phyloP scores from a whole-genome alignment of 2,329 filamentous ascomycete species.

The Cladophialophora yegresii region DNA sequence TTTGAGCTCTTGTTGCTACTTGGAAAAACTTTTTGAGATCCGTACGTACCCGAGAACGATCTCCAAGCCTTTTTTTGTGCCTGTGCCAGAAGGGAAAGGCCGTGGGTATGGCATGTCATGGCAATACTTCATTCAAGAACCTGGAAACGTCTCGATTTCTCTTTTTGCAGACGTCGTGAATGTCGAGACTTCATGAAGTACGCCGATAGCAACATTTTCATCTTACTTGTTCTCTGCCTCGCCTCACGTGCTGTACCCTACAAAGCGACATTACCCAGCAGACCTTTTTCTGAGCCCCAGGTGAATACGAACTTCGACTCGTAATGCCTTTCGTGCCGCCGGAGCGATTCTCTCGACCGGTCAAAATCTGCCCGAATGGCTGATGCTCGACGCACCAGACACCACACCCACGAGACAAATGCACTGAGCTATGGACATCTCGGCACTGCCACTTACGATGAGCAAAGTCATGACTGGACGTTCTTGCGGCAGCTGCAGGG shows the following conservation, averaged over 20 bases:
- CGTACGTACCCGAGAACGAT: too few species aligned
- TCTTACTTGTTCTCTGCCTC: neutral
- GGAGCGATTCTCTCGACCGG: neutral
- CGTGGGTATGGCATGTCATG: too few species aligned
- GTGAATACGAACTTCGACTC: neutral
- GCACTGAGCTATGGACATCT: conserved; percentile 33
- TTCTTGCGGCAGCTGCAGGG: conserved; percentile 25
- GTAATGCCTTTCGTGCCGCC: conserved; percentile 19
- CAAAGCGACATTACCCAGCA: neutral
- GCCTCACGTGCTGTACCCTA: neutral
- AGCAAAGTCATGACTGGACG: conserved; percentile 23
- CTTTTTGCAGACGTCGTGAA: too few species aligned
- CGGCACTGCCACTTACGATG: conserved; percentile 32
- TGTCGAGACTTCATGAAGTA: too few species aligned
- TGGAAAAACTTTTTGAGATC: too few species aligned
- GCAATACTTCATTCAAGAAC: too few species aligned
- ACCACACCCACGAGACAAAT: conserved; percentile 31
- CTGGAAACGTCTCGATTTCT: too few species aligned
- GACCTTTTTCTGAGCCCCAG: neutral
- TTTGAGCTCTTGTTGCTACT: too few species aligned
- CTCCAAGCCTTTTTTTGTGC: too few species aligned
- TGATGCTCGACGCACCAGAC: conserved; percentile 23
- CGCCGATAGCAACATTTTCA: neutral
- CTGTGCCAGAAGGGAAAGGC: too few species aligned
- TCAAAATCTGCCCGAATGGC: conserved; percentile 26